Evolutionary conservation across 176 grass and related monocot genomes (phyloP), one percentile per base, ranked within the genome.

Genomic region (Oryza nivara): DNA sequence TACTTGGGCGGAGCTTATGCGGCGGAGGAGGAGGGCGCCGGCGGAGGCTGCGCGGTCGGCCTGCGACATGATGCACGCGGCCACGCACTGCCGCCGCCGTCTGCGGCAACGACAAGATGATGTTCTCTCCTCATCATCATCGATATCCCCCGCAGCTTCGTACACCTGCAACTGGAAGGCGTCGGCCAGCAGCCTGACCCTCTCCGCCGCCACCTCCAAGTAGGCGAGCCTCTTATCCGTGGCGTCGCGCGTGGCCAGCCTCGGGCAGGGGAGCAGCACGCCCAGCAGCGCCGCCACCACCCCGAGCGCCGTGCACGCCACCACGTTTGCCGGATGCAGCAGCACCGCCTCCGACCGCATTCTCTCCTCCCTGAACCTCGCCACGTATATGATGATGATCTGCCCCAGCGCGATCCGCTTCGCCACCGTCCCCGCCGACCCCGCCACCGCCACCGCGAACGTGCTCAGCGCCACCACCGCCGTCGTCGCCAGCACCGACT

Each of bases 381-480:
- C 86, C 6, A 90, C 94, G 79, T 94, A 97, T 72, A 97, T 87
- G 46, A 97, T 90, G 77, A 97, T 87, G 25, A 86, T 83, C 80
- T 97, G 92, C 5, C 94, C 94, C 6, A 97, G 86, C n/a, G 94
- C 94, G 70, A 97, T 87, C 61, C 94, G 89, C 80, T 91, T 94
- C 17, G 88, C 77, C 74, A 94, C 47, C 15, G 88, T 1, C 38
- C 38, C 86, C 6, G 66, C 67, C 26, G 94, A 84, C 30, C 81
- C 80, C 2, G 86, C 74, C 77, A 88, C 88, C 72, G 88, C 86
- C 67, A 97, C 83, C 1, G 88, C 80, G 52, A 97, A 94, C 9
- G 94, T 51, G 45, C 82, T 86, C 7, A 94, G 77, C 28, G 86
- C 88, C 74, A 94, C 92, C 23, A 82, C 65, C 13, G 89, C 67